Percentiles rank a stretch among this genome's conserved stretches.
These are phyloP conservation scores for Mentha longifolia DNA, from an alignment of 257 asterid genomes.

Conservation along the genomic window DNA sequence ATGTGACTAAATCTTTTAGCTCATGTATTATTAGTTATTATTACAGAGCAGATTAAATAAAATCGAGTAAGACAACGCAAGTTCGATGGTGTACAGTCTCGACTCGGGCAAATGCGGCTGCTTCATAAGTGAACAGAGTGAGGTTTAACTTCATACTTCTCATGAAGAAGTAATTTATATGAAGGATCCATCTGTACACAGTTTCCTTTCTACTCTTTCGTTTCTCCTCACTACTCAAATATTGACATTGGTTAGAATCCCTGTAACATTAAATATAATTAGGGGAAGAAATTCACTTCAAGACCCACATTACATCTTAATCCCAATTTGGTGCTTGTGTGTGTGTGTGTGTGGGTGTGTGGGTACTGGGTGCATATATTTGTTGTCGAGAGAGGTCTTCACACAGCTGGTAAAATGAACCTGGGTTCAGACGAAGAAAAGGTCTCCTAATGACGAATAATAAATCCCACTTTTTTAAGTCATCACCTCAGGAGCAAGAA, in stretches of 20 bases:
- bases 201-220: slow-evolving; percentile 13
- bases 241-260: slow-evolving; percentile 32
- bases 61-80: slow-evolving; percentile 14
- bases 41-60: slow-evolving; percentile 28
- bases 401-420: neutral
- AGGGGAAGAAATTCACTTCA: neutral
- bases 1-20: slow-evolving; percentile 9
- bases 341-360: neutral
- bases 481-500: neutral
- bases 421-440: neutral
- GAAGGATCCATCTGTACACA: slow-evolving; percentile 36
- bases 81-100: slow-evolving; percentile 23
- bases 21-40: slow-evolving; percentile 20
- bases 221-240: slow-evolving; percentile 22
- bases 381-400: neutral
- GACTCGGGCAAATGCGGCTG: slow-evolving; percentile 17
- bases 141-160: slow-evolving; percentile 27
- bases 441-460: neutral
- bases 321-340: neutral
- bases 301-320: neutral
- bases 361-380: too few species aligned
- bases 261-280: slow-evolving; percentile 34
- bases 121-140: slow-evolving; percentile 6
- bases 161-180: slow-evolving; percentile 18
- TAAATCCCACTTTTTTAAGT: neutral